Evolutionary conservation across 257 asterid genomes (phyloP).

Genomic region (Ocimum tenuiflorum): DNA sequence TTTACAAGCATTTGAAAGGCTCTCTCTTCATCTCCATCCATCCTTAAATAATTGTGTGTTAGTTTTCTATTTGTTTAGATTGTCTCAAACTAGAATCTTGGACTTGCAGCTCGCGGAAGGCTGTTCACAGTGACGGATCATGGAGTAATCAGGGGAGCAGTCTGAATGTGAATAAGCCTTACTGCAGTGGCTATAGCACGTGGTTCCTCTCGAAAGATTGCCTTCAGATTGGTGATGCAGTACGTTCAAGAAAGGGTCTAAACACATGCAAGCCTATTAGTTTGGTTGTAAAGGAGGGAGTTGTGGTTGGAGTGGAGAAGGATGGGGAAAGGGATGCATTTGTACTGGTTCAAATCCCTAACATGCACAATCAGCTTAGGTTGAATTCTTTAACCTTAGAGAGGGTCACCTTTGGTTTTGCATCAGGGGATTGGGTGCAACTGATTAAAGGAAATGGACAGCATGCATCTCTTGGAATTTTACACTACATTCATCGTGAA

Average conservation of each 20-base stretch:
- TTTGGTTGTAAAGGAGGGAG: slow-evolving; percentile 37
- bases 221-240: slow-evolving; percentile 51
- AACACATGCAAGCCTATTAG: slow-evolving; percentile 29
- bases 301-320: slow-evolving; percentile 49
- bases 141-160: slow-evolving; percentile 38
- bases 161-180: slow-evolving; percentile 27
- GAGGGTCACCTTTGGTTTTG: slow-evolving; percentile 49
- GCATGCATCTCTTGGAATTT: slow-evolving; percentile 46
- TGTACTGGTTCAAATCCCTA: slow-evolving; percentile 41
- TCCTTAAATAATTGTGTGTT: not conserved
- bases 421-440: slow-evolving; percentile 59
- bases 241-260: slow-evolving; percentile 42
- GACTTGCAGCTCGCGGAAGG: slow-evolving; percentile 40
- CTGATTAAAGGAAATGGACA: slow-evolving; percentile 26
- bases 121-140: slow-evolving; percentile 35
- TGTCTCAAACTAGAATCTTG: not conserved
- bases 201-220: slow-evolving; percentile 58
- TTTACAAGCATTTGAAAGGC: slow-evolving; percentile 52
- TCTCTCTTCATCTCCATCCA: not conserved
- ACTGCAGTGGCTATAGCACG: slow-evolving; percentile 28
- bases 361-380: slow-evolving; percentile 34
- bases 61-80: not conserved
- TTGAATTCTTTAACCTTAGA: slow-evolving; percentile 37
- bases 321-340: slow-evolving; percentile 43
- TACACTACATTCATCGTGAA: slow-evolving; percentile 47